These are phyloP conservation scores for Triticum aestivum DNA, from an alignment of 176 grass and related monocot species.

Conservation along the genomic window IWGSC_CS_RefSeq_v2.1 NC_057810.1:165167415-165167914, in stretches of 20 bases:
- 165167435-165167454: constrained; percentile 52
- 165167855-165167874: neutral
- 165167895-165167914: no score
- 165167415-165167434: constrained; percentile 64
- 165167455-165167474: constrained; percentile 28
- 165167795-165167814: neutral
- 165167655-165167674: constrained; percentile 36
- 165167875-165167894: no score
- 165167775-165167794: neutral
- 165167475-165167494: neutral
- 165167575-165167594: neutral
- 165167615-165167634: neutral
- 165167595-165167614: neutral
- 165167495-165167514: neutral
- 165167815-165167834: neutral
- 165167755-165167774: neutral
- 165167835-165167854: neutral
- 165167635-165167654: neutral
- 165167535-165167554: neutral
- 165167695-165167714: neutral
- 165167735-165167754: neutral
- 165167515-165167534: constrained; percentile 31
- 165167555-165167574: neutral
- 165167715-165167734: neutral
- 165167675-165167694: constrained; percentile 23